Evolutionary conservation across 2,329 filamentous ascomycete species (phyloP).

Genomic region (Capronia coronata): DNA sequence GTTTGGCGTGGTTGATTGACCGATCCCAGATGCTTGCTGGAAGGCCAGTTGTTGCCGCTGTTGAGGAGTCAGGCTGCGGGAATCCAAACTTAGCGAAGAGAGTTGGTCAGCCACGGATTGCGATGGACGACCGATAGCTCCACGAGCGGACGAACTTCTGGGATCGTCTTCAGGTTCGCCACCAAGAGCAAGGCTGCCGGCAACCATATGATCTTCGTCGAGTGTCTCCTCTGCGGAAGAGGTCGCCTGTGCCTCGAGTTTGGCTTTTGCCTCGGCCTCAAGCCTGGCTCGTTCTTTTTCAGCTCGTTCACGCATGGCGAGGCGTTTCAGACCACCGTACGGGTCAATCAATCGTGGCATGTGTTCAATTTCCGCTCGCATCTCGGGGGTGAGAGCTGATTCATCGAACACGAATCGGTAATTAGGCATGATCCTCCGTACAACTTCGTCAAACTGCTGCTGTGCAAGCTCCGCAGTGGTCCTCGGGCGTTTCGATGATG

Average conservation of each 20-base stretch:
- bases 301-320: slow-evolving; percentile 65
- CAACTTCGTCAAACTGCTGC: slow-evolving; percentile 35
- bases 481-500: slow-evolving; percentile 29
- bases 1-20: slow-evolving; percentile 32
- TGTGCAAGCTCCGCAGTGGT: slow-evolving; percentile 23
- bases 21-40: slow-evolving; percentile 54
- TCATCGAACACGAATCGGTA: slow-evolving; percentile 52
- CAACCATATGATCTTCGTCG: slow-evolving; percentile 70
- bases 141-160: slow-evolving; percentile 37
- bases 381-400: slow-evolving; percentile 41
- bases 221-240: slow-evolving; percentile 35
- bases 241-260: slow-evolving; percentile 42
- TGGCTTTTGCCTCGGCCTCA: slow-evolving; percentile 50
- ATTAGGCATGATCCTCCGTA: slow-evolving; percentile 43
- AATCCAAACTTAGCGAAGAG: slow-evolving; percentile 56
- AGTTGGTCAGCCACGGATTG: slow-evolving; percentile 47
- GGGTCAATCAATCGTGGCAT: slow-evolving; percentile 77
- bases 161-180: slow-evolving; percentile 79
- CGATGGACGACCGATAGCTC: slow-evolving; percentile 68
- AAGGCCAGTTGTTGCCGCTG: slow-evolving; percentile 68
- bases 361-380: slow-evolving; percentile 47
- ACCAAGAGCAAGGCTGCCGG: slow-evolving; percentile 79
- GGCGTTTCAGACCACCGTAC: slow-evolving; percentile 73
- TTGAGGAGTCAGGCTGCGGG: slow-evolving; percentile 70
- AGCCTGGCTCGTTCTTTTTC: slow-evolving; percentile 53